Percentiles rank a stretch among this genome's conserved stretches.
Evolutionary conservation across 176 grass and related monocot genomes (phyloP).

Genomic region (Hsuehochloa calcarea): DNA sequence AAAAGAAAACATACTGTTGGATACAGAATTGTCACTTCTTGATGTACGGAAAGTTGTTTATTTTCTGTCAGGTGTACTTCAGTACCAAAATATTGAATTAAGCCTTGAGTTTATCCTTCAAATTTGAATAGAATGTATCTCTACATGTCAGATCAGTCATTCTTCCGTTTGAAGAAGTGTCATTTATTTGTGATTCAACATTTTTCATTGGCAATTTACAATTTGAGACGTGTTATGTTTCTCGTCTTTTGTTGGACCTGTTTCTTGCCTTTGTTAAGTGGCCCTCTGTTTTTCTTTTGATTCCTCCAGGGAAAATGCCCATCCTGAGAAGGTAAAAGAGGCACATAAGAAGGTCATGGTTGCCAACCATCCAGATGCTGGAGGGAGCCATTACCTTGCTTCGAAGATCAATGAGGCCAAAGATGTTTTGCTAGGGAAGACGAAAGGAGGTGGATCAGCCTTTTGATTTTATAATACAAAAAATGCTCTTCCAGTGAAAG

Average conservation of each 20-base stretch:
- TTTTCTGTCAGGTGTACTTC: neutral
- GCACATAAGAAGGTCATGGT: slow-evolving; percentile 82
- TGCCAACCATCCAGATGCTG: slow-evolving; percentile 78
- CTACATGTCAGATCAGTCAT: neutral
- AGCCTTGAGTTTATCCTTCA: neutral
- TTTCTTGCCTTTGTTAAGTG: neutral
- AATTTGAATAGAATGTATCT: neutral
- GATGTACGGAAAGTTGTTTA: neutral
- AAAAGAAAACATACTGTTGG: neutral
- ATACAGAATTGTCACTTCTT: neutral
- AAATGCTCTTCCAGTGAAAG: neutral
- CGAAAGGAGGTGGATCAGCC: slow-evolving; percentile 64
- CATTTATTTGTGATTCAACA: neutral
- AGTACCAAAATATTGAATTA: neutral
- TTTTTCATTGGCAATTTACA: neutral
- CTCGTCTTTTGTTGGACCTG: too few relatives aligned
- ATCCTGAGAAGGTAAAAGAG: slow-evolving; percentile 83
- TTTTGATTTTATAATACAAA: slow-evolving; percentile 46
- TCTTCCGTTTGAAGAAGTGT: neutral
- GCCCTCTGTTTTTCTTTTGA: neutral
- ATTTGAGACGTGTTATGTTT: neutral
- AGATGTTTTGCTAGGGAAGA: slow-evolving; percentile 67
- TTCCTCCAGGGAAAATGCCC: slow-evolving; percentile 51
- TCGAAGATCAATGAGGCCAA: slow-evolving; percentile 92
- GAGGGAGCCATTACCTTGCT: slow-evolving; percentile 88